Base-by-base conservation (phyloP, 805 yeast genomes). In the Sugiyamaella valdiviana region DNA sequence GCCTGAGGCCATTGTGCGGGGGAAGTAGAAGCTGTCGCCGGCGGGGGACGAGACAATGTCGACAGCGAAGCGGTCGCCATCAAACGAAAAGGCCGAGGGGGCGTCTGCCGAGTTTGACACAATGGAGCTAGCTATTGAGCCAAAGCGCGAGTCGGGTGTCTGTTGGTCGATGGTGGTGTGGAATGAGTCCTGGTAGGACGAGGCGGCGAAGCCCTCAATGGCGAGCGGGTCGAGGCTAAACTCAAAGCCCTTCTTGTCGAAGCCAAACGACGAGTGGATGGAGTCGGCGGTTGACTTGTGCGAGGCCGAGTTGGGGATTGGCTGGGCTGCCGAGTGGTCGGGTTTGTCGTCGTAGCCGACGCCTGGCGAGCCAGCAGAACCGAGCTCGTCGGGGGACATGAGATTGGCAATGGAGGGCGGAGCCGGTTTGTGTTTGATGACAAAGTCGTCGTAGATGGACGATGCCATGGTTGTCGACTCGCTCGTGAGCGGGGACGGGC, bases 161-260 rank as follows among this genome's bases (percentile, higher is more conserved):
- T 12, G 32, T 10, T 6, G 32, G 10, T 26, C 32, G 32, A n/a
- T n/a, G 32, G 6, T n/a, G 32, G 32, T 23, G 23, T 39, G 24
- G 46, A 51, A 50, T 36, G 44, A 50, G 39, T 54, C 56, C 17
- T 42, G 46, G 44, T 42, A 50, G 19, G 47, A 29, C 24, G 51
- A 50, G 19, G 42, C 42, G 14, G 54, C 43, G 20, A 73, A 69
- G 3, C 76, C 78, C 46, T 76, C 80, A 48, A 71, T 68, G 0
- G 78, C 77, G 51, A 74, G 58, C 5, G 78, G 77, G 50, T 74
- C 77, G 29, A 75, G 63, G 42, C 68, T 55, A 52, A 75, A 75
- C 39, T 63, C 60, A 42, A 64, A 65, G 16, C 54, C 62, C 17
- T 53, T 51, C 41, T 54, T 49, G 35, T 44, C 21, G 19, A 39